phyloP scores from a whole-genome alignment of 2,329 filamentous ascomycete genomes.

The Dendrostoma leiphaemia region DNA sequence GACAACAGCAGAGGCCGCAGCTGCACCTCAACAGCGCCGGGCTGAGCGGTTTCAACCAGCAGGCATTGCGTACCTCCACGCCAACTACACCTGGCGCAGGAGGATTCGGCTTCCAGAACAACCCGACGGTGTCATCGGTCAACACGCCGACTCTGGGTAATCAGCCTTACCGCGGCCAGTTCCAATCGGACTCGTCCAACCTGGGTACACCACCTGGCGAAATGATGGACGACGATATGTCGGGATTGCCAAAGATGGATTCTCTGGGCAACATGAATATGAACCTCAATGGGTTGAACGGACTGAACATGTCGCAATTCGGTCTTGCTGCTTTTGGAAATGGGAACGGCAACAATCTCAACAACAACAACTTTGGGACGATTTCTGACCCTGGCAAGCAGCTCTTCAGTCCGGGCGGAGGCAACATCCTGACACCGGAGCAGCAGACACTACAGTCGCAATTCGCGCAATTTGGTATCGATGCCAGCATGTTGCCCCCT shows the following conservation, averaged over 20 bases:
- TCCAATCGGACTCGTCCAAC: slow-evolving; percentile 33
- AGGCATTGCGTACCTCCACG: slow-evolving; percentile 80
- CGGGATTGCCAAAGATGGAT: slow-evolving; percentile 56
- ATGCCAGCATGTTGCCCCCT: slow-evolving; percentile 70
- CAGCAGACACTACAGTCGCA: slow-evolving; percentile 66
- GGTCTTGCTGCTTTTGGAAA: slow-evolving; percentile 42
- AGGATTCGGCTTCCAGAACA: slow-evolving; percentile 80
- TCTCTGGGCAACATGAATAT: slow-evolving; percentile 51
- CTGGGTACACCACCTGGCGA: slow-evolving; percentile 54
- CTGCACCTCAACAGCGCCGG: slow-evolving; percentile 80
- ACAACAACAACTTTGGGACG: slow-evolving; percentile 48
- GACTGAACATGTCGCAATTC: slow-evolving; percentile 40
- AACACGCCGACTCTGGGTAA: slow-evolving; percentile 91
- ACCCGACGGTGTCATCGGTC: slow-evolving; percentile 94
- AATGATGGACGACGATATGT: slow-evolving; percentile 73
- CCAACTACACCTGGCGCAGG: slow-evolving; percentile 80
- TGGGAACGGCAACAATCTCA: slow-evolving; percentile 42
- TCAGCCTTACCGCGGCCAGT: slow-evolving; percentile 63
- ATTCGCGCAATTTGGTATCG: slow-evolving; percentile 70
- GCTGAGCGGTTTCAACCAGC: slow-evolving; percentile 52
- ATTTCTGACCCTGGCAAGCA: slow-evolving; percentile 96
- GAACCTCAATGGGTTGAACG: slow-evolving; percentile 43
- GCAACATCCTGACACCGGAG: slow-evolving; percentile 55
- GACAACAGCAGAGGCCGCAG: slow-evolving; percentile 64
- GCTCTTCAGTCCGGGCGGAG: slow-evolving; percentile 81